Evolutionary conservation across 345 rosid genomes (phyloP).

Genomic region (Syzygium oleosum): DNA sequence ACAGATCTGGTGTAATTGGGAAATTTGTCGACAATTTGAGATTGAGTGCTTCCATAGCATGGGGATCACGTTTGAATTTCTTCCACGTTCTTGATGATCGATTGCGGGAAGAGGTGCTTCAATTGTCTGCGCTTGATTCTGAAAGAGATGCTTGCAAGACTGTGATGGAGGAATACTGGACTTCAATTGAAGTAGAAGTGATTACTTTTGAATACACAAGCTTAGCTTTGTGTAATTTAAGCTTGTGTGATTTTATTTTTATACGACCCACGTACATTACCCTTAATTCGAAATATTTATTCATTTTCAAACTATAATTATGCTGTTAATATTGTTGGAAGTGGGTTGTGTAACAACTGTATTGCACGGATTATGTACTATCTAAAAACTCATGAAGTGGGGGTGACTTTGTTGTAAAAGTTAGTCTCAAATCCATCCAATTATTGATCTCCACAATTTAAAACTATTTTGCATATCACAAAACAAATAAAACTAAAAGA

Average conservation of each 20-base stretch:
- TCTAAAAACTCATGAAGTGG: not conserved
- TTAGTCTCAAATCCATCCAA: not conserved
- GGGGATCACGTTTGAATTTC: not conserved
- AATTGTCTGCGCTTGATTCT: not conserved
- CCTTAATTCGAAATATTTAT: not conserved
- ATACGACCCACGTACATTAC: not conserved
- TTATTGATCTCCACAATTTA: no score
- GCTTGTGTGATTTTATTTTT: not conserved
- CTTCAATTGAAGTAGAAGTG: not conserved
- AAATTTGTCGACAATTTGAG: not conserved
- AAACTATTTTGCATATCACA: no score
- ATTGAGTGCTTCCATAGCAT: not conserved
- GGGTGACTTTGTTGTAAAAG: not conserved
- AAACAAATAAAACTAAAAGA: no score
- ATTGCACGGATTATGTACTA: not conserved
- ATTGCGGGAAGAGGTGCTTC: not conserved
- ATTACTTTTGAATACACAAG: not conserved
- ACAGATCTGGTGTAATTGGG: not conserved
- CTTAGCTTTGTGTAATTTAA: not conserved
- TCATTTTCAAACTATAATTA: not conserved
- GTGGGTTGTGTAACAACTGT: not conserved
- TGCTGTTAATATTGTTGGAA: not conserved
- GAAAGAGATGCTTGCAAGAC: not conserved
- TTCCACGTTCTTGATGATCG: not conserved
- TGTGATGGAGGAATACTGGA: not conserved